These are phyloP conservation scores for Serendipita vermifera DNA, from an alignment of 768 basidiomycete species.

Conservation along the genomic window DNA sequence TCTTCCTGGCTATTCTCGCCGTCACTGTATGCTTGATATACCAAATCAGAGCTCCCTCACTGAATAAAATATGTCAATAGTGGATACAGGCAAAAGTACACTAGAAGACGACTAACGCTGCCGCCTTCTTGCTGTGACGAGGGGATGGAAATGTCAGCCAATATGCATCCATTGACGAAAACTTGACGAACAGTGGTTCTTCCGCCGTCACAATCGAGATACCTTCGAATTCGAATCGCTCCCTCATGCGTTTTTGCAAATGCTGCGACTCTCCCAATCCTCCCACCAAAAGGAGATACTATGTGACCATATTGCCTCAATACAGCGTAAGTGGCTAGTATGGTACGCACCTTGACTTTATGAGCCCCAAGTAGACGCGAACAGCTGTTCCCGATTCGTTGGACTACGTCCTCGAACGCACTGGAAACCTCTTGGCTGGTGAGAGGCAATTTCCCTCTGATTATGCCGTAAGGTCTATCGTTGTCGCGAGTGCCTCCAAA, in stretches of 20 bases:
- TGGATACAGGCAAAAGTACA: background rate
- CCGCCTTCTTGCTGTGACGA: background rate
- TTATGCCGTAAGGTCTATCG: background rate
- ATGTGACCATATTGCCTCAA: background rate
- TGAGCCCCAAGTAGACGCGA: background rate
- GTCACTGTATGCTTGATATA: conserved; percentile 2
- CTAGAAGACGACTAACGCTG: background rate
- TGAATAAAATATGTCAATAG: background rate
- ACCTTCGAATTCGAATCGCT: background rate
- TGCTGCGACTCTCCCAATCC: background rate
- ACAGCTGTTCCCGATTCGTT: background rate
- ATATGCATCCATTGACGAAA: background rate
- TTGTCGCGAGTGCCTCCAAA: background rate
- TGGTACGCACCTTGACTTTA: background rate
- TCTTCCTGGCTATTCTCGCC: background rate
- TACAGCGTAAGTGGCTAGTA: background rate
- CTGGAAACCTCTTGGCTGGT: background rate
- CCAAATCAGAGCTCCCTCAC: conserved; percentile 8
- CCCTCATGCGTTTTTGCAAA: background rate
- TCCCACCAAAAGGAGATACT: background rate
- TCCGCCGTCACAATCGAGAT: background rate
- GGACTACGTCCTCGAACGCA: background rate
- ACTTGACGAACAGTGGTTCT: background rate
- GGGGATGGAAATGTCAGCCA: background rate
- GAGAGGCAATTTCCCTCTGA: background rate